Evolutionary conservation across 768 basidiomycete species (phyloP).

Genomic region (Serpula lacrymans): DNA sequence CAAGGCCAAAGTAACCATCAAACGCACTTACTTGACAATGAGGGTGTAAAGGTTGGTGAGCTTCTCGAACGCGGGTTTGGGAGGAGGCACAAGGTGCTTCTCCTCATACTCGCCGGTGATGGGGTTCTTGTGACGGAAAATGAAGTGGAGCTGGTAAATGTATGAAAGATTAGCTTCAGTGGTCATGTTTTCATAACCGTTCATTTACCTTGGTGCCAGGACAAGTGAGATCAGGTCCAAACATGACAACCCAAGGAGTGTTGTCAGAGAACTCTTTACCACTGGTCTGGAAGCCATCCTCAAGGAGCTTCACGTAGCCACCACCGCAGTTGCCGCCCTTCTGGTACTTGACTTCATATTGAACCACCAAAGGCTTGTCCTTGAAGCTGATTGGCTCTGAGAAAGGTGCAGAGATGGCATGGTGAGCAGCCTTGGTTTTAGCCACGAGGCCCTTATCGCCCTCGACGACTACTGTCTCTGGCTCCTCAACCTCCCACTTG

Average conservation of each 20-base stretch:
- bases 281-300: constrained; percentile 90
- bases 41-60: constrained; percentile 93
- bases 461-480: constrained; percentile 67
- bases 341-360: constrained; percentile 99
- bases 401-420: constrained; percentile 97
- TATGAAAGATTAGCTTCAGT: not conserved
- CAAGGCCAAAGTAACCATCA: not conserved
- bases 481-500: constrained; percentile 94
- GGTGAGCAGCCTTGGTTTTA: constrained; percentile 96
- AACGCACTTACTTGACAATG: constrained; percentile 70
- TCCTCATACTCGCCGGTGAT: constrained; percentile 91
- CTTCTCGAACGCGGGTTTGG: constrained; percentile 85
- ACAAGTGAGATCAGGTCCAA: constrained; percentile 94
- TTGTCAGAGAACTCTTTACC: constrained; percentile 93
- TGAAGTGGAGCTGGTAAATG: constrained; percentile 89
- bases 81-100: constrained; percentile 87
- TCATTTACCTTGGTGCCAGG: constrained; percentile 83
- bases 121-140: constrained; percentile 97
- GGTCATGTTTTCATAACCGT: too few relatives aligned
- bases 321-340: constrained; percentile 99
- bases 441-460: constrained; percentile 93
- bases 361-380: constrained; percentile 85
- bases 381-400: constrained; percentile 71
- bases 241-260: constrained; percentile 96
- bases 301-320: constrained; percentile 95